These are phyloP conservation scores for Ascochyta pisi DNA, from an alignment of 2,329 filamentous ascomycete genomes.

Conservation along the genomic window DNA sequence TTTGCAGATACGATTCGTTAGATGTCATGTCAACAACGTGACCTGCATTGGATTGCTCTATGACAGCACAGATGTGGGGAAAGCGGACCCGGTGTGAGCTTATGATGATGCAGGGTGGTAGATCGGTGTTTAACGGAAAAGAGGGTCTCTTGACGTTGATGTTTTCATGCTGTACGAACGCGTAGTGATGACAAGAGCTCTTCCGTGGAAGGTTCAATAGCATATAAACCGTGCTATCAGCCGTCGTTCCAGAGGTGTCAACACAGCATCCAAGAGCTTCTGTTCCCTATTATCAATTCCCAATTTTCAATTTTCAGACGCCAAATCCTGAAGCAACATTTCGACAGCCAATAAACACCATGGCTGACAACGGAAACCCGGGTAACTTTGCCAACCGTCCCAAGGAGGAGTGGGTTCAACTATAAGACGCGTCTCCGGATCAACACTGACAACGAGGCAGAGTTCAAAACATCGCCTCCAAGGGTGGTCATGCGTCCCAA, in stretches of 20 bases:
- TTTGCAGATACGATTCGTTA: background rate
- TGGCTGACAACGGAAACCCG: constrained; percentile 54
- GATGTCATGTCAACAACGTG: constrained; percentile 2
- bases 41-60: background rate
- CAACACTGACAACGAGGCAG: too few species aligned
- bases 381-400: constrained; percentile 60
- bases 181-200: background rate
- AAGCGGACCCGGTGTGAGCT: background rate
- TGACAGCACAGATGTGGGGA: background rate
- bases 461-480: constrained; percentile 53
- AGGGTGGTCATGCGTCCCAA: constrained; percentile 52
- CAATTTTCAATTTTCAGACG: too few species aligned
- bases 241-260: background rate
- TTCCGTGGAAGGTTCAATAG: background rate
- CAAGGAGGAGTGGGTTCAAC: constrained; percentile 46
- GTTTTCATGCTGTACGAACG: background rate
- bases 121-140: background rate
- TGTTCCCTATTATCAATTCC: background rate
- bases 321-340: too few species aligned
- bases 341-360: constrained; percentile 4
- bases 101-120: background rate
- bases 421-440: too few species aligned
- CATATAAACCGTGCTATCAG: background rate
- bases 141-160: background rate
- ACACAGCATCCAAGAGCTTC: background rate